Conservation (phyloP, 306 rosid genomes). For the Inga leiocalycina region DNA sequence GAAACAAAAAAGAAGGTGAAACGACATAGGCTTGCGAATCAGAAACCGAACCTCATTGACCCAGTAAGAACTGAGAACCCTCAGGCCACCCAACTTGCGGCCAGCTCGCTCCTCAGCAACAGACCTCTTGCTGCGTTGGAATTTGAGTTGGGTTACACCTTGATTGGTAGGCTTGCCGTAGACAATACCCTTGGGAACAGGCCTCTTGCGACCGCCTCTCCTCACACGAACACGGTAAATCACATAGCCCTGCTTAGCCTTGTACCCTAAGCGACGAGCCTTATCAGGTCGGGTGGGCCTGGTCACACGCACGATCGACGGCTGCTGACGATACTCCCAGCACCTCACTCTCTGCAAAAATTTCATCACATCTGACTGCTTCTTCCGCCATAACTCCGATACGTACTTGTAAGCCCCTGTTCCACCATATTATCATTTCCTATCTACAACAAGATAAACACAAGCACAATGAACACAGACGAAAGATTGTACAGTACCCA, state of each 20-base stretch:
- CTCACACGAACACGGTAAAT: slow-evolving; percentile 66
- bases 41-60: slow-evolving; percentile 52
- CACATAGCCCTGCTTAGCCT: slow-evolving; percentile 82
- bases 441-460: not conserved
- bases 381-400: slow-evolving; percentile 74
- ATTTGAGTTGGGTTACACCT: slow-evolving; percentile 72
- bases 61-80: slow-evolving; percentile 76
- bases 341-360: slow-evolving; percentile 76
- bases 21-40: not conserved
- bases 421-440: not conserved
- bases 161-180: slow-evolving; percentile 79
- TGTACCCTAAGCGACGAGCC: slow-evolving; percentile 76
- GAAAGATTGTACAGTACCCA: not conserved
- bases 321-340: slow-evolving; percentile 75
- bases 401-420: slow-evolving; percentile 72
- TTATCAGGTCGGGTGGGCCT: slow-evolving; percentile 76
- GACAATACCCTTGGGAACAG: slow-evolving; percentile 78
- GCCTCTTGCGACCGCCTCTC: slow-evolving; percentile 80
- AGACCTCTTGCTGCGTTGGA: slow-evolving; percentile 69
- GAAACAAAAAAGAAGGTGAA: not conserved
- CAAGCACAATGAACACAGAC: not conserved
- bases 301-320: slow-evolving; percentile 66
- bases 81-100: slow-evolving; percentile 65
- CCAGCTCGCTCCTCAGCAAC: slow-evolving; percentile 85
- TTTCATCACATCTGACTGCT: slow-evolving; percentile 71